Evolutionary conservation across 2,329 filamentous ascomycete species (phyloP).

Genomic region (Penicillium brasilianum): DNA sequence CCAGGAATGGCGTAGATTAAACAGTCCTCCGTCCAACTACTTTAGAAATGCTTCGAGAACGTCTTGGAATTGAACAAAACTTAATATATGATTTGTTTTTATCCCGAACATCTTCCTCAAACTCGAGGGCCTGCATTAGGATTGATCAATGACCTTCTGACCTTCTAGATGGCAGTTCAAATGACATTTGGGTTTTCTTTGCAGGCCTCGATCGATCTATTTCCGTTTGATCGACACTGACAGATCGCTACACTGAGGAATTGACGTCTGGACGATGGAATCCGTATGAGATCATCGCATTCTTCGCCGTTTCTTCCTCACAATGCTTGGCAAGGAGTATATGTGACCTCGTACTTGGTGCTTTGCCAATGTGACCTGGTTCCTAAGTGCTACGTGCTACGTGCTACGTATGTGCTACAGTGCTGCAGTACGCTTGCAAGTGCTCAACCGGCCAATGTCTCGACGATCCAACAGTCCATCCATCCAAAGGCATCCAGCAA

Average conservation of each 20-base stretch:
- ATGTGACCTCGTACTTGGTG: conserved; percentile 9
- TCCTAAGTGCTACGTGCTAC: neutral
- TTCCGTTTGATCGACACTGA: neutral
- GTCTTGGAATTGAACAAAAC: neutral
- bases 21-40: too few species aligned
- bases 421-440: neutral
- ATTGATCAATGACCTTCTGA: too few species aligned
- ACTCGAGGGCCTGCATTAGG: too few species aligned
- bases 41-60: conserved; percentile 1
- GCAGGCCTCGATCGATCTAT: neutral
- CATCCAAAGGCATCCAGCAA: neutral
- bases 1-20: too few species aligned
- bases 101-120: too few species aligned
- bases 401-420: neutral
- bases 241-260: neutral
- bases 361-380: neutral
- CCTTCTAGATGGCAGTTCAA: neutral
- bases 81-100: neutral
- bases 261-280: neutral
- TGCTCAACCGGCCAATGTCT: neutral
- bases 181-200: neutral
- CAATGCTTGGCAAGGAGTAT: neutral
- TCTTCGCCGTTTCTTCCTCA: neutral
- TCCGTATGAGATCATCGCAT: neutral
- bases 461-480: neutral